These are phyloP conservation scores for Ascocoryne sarcoides DNA, from an alignment of 2,329 filamentous ascomycete genomes.

Conservation along the genomic window DNA sequence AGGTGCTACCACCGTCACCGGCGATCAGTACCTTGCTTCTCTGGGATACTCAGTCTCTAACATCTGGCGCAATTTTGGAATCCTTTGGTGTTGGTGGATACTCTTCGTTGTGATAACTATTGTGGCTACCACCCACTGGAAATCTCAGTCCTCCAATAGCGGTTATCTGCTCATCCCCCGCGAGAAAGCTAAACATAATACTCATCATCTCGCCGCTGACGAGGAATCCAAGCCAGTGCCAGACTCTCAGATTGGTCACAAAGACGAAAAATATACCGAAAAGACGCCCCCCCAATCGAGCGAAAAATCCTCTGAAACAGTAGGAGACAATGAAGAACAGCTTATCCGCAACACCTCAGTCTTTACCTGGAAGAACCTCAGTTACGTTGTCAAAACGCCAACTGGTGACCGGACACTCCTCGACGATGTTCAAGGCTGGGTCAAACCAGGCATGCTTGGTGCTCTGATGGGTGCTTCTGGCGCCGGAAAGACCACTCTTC, in stretches of 20 bases:
- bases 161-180: conserved; percentile 52
- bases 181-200: conserved; percentile 39
- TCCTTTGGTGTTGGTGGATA: conserved; percentile 2
- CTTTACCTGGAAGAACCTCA: conserved; percentile 67
- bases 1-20: conserved; percentile 41
- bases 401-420: conserved; percentile 58
- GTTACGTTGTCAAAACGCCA: conserved; percentile 57
- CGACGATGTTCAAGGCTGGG: conserved; percentile 73
- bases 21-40: conserved; percentile 48
- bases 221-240: conserved; percentile 36
- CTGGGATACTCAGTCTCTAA: conserved; percentile 44
- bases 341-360: conserved; percentile 56
- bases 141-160: conserved; percentile 41
- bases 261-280: conserved; percentile 8
- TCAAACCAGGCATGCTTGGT: conserved; percentile 61
- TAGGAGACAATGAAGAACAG: conserved; percentile 33
- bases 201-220: conserved; percentile 31
- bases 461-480: conserved; percentile 52
- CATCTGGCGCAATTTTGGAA: conserved; percentile 51
- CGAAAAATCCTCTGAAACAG: conserved; percentile 13
- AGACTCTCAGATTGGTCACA: conserved; percentile 4
- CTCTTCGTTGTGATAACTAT: background rate
- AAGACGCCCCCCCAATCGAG: conserved; percentile 6
- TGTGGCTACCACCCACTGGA: conserved; percentile 48
- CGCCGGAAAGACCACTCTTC: conserved; percentile 53